These are phyloP conservation scores for Trametes elegans DNA, from an alignment of 768 basidiomycete genomes.

Conservation along the genomic window DNA sequence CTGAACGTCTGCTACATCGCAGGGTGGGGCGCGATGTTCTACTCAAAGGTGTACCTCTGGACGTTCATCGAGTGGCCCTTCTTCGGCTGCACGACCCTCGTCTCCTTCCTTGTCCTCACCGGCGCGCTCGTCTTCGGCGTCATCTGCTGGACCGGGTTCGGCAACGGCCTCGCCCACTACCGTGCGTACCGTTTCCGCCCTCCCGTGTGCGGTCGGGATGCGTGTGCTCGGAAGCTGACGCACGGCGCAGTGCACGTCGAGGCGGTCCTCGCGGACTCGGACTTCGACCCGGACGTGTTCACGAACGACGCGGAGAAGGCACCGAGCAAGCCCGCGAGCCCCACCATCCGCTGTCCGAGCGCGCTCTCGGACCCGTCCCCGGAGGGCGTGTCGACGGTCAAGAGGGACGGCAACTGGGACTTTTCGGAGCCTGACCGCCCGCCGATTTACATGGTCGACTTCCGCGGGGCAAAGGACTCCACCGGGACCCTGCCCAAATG, in stretches of 20 bases:
- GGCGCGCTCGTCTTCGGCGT: conserved; percentile 44
- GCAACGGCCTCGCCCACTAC: conserved; percentile 53
- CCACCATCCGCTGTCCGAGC: conserved; percentile 10
- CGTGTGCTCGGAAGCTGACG: background rate
- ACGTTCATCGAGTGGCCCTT: conserved; percentile 45
- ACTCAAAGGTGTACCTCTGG: conserved; percentile 30
- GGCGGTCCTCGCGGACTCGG: conserved; percentile 22
- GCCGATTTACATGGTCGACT: conserved; percentile 24
- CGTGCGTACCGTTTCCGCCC: conserved; percentile 35
- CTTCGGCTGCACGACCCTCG: conserved; percentile 42
- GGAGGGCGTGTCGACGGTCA: conserved; percentile 13
- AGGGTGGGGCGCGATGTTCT: conserved; percentile 27
- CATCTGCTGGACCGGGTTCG: conserved; percentile 52
- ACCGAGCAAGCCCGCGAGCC: background rate
- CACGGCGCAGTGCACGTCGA: conserved; percentile 20
- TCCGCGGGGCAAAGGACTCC: background rate
- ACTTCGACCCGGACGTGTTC: conserved; percentile 31
- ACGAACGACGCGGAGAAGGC: conserved; percentile 15
- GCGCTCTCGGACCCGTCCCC: conserved; percentile 6
- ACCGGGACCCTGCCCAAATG: background rate
- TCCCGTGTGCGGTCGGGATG: background rate
- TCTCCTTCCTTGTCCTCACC: conserved; percentile 38
- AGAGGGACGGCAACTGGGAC: conserved; percentile 25
- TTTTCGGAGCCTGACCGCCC: conserved; percentile 20
- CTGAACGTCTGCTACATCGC: conserved; percentile 37